Base-by-base conservation (phyloP, 768 basidiomycete genomes). In the Lentinula guzmanii region DNA sequence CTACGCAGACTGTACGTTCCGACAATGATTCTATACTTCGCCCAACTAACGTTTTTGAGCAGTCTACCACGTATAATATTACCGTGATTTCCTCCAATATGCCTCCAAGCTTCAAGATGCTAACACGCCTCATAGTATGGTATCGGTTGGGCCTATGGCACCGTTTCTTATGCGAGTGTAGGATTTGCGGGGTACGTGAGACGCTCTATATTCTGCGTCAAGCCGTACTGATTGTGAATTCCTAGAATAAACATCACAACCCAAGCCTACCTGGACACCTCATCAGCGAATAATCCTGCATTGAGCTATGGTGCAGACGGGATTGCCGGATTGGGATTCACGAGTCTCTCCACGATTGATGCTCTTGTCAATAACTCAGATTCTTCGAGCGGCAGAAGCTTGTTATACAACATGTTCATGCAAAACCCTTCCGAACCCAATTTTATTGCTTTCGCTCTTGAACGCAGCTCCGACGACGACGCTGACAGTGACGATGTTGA, bases 321-420 rank as follows among this genome's bases (percentile, higher is more conserved):
- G 18, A 84, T 94, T 68, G 70, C 85, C 41, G 91, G 92, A 9
- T 79, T 93, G 11, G 91, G 93, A 41, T 93, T 93, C 68, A 85
- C 85, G 41, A 82, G 83, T 16, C 82, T 94, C 45, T 94, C 93
- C 3, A 81, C 76, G 35, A 82, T 95, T 60, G 90, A 93, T 67
- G 72, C 77, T 9, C 69, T 76, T 5, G 71, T 91, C 51, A 89
- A 87, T 65, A 66, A 72, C 35, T 83, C 87, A 1, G 79, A 82
- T 31, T 77, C 81, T 1, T 78, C 82, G 2, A 75, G 81, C 5
- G 92, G 91, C 18, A 82, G 87, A 34, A 86, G 84, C 64, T 68
- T 94, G 48, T 79, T 94, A 21, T 88, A 85, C 75, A 94, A 91
- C 66, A 73, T 90, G 39, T 94, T 94, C 71, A 73, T 77, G 21